Conservation (phyloP, 331 rosid genomes). For the Rhamnella rubrinervis region DNA sequence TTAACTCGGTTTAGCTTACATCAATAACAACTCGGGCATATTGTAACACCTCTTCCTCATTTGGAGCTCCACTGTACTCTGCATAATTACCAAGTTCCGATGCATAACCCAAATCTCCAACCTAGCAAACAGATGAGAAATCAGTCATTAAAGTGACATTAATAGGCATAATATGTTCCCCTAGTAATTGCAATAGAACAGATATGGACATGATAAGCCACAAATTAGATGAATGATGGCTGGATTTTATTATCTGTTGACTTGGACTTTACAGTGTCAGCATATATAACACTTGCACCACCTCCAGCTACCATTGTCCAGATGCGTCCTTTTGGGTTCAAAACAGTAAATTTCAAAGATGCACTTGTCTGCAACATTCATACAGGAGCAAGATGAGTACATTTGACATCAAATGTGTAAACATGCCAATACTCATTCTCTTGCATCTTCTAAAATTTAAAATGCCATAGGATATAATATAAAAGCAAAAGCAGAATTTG, state of each 20-base stretch:
- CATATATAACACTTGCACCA: slow-evolving; percentile 86
- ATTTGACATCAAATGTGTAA: slow-evolving; percentile 2
- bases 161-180: slow-evolving; percentile 8
- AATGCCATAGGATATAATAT: background rate
- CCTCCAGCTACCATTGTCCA: slow-evolving; percentile 99
- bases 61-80: slow-evolving; percentile 94
- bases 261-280: slow-evolving; percentile 56
- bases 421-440: background rate
- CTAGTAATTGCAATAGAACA: background rate
- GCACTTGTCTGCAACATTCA: slow-evolving; percentile 74
- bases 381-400: slow-evolving; percentile 17
- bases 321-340: slow-evolving; percentile 88
- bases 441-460: background rate
- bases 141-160: background rate
- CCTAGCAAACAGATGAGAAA: slow-evolving; percentile 40
- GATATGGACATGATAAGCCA: slow-evolving; percentile 11
- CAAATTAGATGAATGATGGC: slow-evolving; percentile 6
- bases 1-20: slow-evolving; percentile 37
- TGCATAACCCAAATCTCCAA: slow-evolving; percentile 91
- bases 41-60: slow-evolving; percentile 90
- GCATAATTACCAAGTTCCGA: slow-evolving; percentile 94
- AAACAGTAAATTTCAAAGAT: slow-evolving; percentile 74
- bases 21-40: slow-evolving; percentile 85
- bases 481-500: background rate
- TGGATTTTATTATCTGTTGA: background rate